Evolutionary conservation across 805 yeast species (phyloP), one percentile per base, ranked within the genome.

Genomic region (Kluyveromyces dobzhanskii): DNA sequence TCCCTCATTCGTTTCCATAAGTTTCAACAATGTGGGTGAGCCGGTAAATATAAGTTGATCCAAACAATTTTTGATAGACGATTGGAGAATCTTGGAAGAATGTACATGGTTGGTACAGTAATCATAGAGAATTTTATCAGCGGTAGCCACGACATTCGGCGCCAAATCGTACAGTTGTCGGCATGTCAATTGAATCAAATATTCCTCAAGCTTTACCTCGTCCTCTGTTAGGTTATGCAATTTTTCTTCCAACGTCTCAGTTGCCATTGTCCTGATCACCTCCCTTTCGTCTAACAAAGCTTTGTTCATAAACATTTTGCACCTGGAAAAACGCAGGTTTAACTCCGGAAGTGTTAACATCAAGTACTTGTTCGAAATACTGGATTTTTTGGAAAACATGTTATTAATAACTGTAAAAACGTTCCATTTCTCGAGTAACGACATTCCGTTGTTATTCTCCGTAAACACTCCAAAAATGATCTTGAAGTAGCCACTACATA

Each of bases 341-440:
- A 88, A 61, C 37, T 76, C 76, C 26, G 73, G 71, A 39, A 90
- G 64, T 9, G 85, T 67, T 5, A 74, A 52, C 23, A 71, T 60
- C 10, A 83, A 62, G 31, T 85, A 61, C 47, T 75, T 78, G 37
- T 78, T 39, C 6, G 56, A 76, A 24, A 83, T 64, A 9, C 24
- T 21, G 10, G 73, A 67, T 4, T 70, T 64, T 27, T 71, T 71
- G 43, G 70, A 70, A 13, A 83, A 68, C 39, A 87, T 73, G 49
- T 85, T 85, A 49, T 82, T 80, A 38, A 87, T 66, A 61, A 85
- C 78, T 41, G 80, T 87, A 60, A 85, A 85, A 43, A 90, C 71
- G 49, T 87, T 82, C 92, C 95, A 85, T 44, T 83, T 78, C 37
- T 78, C 82, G 42, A 92, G 56, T 48, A 90, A 66, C 32, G 67